Evolutionary conservation across 2,329 filamentous ascomycete genomes (phyloP), one percentile per base, ranked within the genome.

Genomic region (Xylaria sp.): DNA sequence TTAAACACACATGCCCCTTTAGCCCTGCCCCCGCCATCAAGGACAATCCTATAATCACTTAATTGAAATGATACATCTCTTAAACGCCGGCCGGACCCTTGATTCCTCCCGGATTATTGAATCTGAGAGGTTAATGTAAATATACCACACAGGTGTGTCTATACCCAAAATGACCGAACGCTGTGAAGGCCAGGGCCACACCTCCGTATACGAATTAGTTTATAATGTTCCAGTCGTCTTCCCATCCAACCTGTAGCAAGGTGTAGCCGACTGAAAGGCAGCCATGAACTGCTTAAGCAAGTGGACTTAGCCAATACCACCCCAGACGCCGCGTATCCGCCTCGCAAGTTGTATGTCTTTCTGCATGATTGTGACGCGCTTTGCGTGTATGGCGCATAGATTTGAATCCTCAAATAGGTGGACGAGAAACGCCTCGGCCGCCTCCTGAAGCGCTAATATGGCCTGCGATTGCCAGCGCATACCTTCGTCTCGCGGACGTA

Each of bases 331-430:
- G 58, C 92, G 85, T 81, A 95, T 94, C 72, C 92, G 83, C 75
- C 92, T 84, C 22, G 95, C 95, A 67, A 98, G 87, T 82, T 97
- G 95, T 74, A 99, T 97, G 80, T 98, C 96, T 83, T 97, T 97
- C 81, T 96, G 94, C 92, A 97, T 95, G 74, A 97, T 97, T 44
- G 95, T 98, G 60, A 98, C 94, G 78, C 95, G 87, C 84, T 97
- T 97, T 69, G 95, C 96, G 81, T 98, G 95, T 74, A 98, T 94
- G 69, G 95, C 96, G 82, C 95, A 97, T 47, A 98, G 87, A 82
- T 98, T 97, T 71, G 93, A 93, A 81, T 97, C 93, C 79, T 97
- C 94, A 77, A 98, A 97, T n/a, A 98, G 84, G 77, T 97, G 94
- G 66, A 98, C 92, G 73, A 98, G 86, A 81, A 97, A 98, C 5